Conservation (phyloP, 2,329 filamentous ascomycete species). For the Coniochaeta ligniaria region DNA sequence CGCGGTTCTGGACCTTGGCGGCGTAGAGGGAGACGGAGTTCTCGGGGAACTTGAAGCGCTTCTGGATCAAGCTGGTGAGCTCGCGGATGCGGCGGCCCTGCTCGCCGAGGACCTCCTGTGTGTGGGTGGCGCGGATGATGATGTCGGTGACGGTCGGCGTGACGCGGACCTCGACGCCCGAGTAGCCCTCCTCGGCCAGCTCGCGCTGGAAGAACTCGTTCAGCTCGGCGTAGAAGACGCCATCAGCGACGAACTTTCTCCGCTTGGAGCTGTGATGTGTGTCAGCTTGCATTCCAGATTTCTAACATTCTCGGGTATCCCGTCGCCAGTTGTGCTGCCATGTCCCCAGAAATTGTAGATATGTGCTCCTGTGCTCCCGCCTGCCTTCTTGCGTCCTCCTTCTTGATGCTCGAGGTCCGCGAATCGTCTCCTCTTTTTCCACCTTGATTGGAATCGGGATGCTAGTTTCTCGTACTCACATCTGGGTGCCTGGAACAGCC, state of each 20-base stretch:
- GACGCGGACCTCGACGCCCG: slow-evolving; percentile 98
- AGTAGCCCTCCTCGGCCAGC: slow-evolving; percentile 99
- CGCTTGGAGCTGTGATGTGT: slow-evolving; percentile 64
- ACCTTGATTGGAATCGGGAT: neutral
- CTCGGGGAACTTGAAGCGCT: slow-evolving; percentile 99
- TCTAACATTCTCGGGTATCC: neutral
- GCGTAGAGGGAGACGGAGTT: slow-evolving; percentile 99
- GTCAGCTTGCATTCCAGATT: neutral
- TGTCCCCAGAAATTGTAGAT: neutral
- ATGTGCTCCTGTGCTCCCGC: neutral
- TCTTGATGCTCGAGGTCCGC: neutral
- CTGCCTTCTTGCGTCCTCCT: neutral
- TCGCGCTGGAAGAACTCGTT: slow-evolving; percentile 99
- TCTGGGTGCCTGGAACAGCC: slow-evolving; percentile 55
- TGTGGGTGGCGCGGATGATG: slow-evolving; percentile 99
- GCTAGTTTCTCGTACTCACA: slow-evolving; percentile 41
- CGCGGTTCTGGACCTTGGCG: slow-evolving; percentile 99
- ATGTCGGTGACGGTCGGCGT: slow-evolving; percentile 99
- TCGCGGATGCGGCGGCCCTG: slow-evolving; percentile 99
- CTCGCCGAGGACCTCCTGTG: slow-evolving; percentile 99
- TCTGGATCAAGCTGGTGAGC: slow-evolving; percentile 99
- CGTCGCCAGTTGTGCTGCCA: neutral
- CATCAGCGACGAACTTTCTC: slow-evolving; percentile 94
- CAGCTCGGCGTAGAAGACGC: slow-evolving; percentile 99
- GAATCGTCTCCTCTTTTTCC: neutral